These are phyloP conservation scores for Selenicereus undatus DNA, from an alignment of 148 eudicot species.

Conservation along the genomic window DNA sequence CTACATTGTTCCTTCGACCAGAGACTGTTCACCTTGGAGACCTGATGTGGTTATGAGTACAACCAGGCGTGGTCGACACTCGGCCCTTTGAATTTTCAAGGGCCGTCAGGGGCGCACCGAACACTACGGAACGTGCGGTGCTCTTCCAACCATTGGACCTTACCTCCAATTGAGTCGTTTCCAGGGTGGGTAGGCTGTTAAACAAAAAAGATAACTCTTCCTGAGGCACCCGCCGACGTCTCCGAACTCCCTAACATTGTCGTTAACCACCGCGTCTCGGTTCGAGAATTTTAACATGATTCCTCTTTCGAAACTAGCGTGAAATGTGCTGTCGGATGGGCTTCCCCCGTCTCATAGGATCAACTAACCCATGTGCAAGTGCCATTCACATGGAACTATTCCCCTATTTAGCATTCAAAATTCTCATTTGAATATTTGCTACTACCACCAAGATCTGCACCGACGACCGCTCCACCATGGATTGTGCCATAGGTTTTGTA, in stretches of 20 bases:
- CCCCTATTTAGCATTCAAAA: slow-evolving; percentile 46
- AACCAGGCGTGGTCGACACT: too few species aligned
- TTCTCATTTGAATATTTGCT: slow-evolving; percentile 58
- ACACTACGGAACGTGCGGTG: too few species aligned
- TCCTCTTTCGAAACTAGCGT: too few species aligned
- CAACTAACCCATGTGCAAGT: slow-evolving; percentile 27
- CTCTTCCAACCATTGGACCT: too few species aligned
- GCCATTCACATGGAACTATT: slow-evolving; percentile 40
- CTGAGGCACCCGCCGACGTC: slow-evolving; percentile 22
- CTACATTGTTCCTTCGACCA: too few species aligned
- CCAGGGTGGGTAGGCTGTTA: too few species aligned
- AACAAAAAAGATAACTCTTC: slow-evolving; percentile 4
- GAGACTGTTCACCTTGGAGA: too few species aligned
- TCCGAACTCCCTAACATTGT: slow-evolving; percentile 11
- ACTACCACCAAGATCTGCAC: slow-evolving; percentile 60
- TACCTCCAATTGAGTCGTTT: too few species aligned
- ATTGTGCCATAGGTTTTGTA: slow-evolving; percentile 25
- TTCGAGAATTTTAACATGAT: too few species aligned
- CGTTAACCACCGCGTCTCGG: not conserved
- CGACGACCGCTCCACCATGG: slow-evolving; percentile 41
- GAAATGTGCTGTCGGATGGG: not conserved
- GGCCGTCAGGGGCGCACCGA: too few species aligned
- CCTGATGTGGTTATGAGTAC: too few species aligned
- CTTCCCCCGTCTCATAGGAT: not conserved
- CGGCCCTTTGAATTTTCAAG: too few species aligned